Conservation (phyloP, 441 rosid genomes). For the Brassica balearica region DNA sequence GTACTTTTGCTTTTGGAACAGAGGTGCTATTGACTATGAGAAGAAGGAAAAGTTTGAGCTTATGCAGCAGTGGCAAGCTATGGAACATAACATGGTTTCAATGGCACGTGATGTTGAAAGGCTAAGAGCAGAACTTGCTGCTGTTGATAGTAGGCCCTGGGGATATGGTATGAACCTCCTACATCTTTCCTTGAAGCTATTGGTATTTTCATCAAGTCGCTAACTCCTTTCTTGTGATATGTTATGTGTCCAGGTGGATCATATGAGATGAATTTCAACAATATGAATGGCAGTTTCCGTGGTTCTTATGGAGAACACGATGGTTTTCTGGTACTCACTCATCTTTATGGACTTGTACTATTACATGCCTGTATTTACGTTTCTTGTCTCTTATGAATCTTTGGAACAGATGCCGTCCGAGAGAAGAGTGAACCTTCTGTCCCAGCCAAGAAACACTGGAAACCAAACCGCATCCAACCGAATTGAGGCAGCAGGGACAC, state of each 20-base stretch:
- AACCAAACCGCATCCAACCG: not conserved
- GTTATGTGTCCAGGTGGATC: conserved; percentile 62
- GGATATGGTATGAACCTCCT: conserved; percentile 59
- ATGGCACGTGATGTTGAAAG: conserved; percentile 99
- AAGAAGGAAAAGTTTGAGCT: conserved; percentile 93
- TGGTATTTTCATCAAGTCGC: conserved; percentile 21
- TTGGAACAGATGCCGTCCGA: conserved; percentile 43
- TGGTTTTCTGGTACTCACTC: conserved; percentile 65
- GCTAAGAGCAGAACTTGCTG: conserved; percentile 80
- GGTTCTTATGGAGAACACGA: conserved; percentile 75
- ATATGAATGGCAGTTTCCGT: conserved; percentile 57
- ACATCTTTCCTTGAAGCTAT: conserved; percentile 13
- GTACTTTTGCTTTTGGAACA: conserved; percentile 30
- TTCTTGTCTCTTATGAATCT: conserved; percentile 59
- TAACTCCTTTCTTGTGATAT: conserved; percentile 35
- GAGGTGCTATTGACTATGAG: conserved; percentile 88
- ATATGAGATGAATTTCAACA: conserved; percentile 71
- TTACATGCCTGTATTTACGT: conserved; percentile 18
- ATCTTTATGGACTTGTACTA: conserved; percentile 27
- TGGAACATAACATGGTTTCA: conserved; percentile 93
- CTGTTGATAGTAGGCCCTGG: conserved; percentile 75
- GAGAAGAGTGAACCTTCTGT: not conserved
- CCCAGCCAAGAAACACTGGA: conserved; percentile 4
- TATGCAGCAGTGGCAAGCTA: conserved; percentile 86
- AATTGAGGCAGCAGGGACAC: not conserved